These are phyloP conservation scores for Pittosporum tobira DNA, from an alignment of 129 eudicot genomes.

Conservation along the genomic window DNA sequence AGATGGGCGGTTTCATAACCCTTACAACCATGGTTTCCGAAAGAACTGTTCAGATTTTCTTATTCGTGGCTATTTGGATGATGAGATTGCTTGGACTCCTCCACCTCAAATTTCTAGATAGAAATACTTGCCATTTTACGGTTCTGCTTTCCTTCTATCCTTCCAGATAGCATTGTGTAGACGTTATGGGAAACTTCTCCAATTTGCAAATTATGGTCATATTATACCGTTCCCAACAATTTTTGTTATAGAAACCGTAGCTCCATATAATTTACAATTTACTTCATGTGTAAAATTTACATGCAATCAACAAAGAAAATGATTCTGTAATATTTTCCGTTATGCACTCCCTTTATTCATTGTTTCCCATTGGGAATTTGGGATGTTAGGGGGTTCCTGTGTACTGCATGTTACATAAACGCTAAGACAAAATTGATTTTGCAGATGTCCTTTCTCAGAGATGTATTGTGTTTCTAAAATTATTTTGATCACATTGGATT, in stretches of 20 bases:
- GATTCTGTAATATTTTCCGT: neutral
- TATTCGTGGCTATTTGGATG: conserved; percentile 67
- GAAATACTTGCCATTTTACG: neutral
- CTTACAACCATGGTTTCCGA: conserved; percentile 71
- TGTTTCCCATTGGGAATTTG: no score
- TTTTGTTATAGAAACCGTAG: neutral
- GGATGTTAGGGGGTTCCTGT: no score
- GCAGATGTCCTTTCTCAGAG: neutral
- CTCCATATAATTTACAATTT: neutral
- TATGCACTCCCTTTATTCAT: neutral
- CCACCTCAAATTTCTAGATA: conserved; percentile 40
- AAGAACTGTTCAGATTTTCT: conserved; percentile 88
- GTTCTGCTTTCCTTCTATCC: neutral
- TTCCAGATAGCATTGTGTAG: no score
- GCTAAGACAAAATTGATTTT: neutral
- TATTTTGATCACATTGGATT: no score
- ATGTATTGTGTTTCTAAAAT: no score
- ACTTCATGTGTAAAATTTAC: no score
- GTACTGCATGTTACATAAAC: neutral
- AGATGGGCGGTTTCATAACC: conserved; percentile 73
- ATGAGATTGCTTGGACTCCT: conserved; percentile 65
- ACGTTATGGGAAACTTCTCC: neutral
- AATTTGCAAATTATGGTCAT: neutral
- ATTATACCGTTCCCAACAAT: neutral
- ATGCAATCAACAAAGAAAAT: neutral